A percentile compares a stretch with the other conserved stretches of the same genome.
Evolutionary conservation across 768 basidiomycete genomes (phyloP).

Genomic region (Gymnopilus junonius): DNA sequence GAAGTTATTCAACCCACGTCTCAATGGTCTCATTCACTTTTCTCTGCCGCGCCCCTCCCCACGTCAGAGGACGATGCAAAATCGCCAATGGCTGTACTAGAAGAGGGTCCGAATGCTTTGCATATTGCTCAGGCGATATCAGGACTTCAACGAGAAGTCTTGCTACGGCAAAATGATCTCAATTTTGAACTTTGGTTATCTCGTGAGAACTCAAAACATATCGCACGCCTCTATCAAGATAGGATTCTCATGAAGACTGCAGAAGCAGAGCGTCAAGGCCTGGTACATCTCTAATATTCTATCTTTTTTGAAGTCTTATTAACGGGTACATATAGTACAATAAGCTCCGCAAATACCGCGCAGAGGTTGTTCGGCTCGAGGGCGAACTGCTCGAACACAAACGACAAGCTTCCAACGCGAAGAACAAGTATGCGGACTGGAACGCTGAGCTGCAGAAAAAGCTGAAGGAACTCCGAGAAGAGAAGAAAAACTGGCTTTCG

Average conservation of each 20-base stretch:
- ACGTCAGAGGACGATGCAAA: conserved; percentile 14
- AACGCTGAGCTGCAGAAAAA: conserved; percentile 81
- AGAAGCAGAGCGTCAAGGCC: conserved; percentile 80
- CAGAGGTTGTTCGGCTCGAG: conserved; percentile 68
- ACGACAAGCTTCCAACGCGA: conserved; percentile 70
- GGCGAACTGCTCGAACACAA: conserved; percentile 75
- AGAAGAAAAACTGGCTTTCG: conserved; percentile 76
- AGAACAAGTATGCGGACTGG: conserved; percentile 84
- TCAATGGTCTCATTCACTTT: conserved; percentile 56
- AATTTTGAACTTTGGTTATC: conserved; percentile 88
- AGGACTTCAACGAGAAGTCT: conserved; percentile 73
- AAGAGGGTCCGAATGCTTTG: conserved; percentile 38
- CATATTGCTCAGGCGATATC: conserved; percentile 71
- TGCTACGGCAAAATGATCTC: conserved; percentile 78
- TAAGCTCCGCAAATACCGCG: conserved; percentile 77
- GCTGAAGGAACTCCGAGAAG: conserved; percentile 73
- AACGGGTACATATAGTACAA: conserved; percentile 60
- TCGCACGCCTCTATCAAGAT: conserved; percentile 79
- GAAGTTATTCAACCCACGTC: conserved; percentile 57
- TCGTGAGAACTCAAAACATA: conserved; percentile 80
- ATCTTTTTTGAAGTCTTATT: background rate
- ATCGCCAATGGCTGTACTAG: conserved; percentile 6
- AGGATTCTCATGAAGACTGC: conserved; percentile 73
- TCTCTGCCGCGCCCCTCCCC: conserved; percentile 30
- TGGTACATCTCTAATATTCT: conserved; percentile 51